Base-by-base conservation (phyloP, 2,329 filamentous ascomycete genomes). In the Hypoxylon sp. region DNA sequence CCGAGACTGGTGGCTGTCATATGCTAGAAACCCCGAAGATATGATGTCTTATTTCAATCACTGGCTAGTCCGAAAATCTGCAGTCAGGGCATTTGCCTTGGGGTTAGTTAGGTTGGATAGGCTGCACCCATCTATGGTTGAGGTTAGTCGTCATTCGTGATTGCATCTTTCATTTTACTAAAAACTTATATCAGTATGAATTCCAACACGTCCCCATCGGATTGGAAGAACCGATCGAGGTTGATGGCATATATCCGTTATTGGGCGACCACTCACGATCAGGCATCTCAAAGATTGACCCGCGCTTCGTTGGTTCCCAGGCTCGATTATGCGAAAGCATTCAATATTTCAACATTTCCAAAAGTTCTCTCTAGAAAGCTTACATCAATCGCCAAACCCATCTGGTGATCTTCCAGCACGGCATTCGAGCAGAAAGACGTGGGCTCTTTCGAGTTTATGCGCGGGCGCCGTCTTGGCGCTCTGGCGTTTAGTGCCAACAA, bases 1-100 rank as follows among this genome's bases (percentile, higher is more conserved):
- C 41, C 55, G 59, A 6, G 64, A 69, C 47, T 70, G 67, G 67
- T 71, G 68, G 68, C 46, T 69, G n/a, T 44, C 44, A 2, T 67
- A 65, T 46, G 40, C 40, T 26, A 9, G 34, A 15, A 17, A 57
- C 7, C 61, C 67, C 1, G 32, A 43, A 4, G 4, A 3, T 1
- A 51, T 53, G 20, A 15, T 7, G 11, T 46, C 56, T 2, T 32
- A 53, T 19, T 7, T 27, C 12, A 66, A 45, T 31, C 68, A 69
- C 47, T 70, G 67, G 68, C 53, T 70, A 4, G 62, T 70, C 27
- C 58, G 59, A 2, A 60, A 53, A 40, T 68, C 65, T n/a, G 63
- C 58, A 5, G 62, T 57, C 1, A 15, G 25, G 9, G 55, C 55
- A 7, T 66, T 67, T 35, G 37, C 41, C 17, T 32, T 19, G 16